phyloP scores from a whole-genome alignment of 306 rosid species.

The Rosa rugosa region DNA sequence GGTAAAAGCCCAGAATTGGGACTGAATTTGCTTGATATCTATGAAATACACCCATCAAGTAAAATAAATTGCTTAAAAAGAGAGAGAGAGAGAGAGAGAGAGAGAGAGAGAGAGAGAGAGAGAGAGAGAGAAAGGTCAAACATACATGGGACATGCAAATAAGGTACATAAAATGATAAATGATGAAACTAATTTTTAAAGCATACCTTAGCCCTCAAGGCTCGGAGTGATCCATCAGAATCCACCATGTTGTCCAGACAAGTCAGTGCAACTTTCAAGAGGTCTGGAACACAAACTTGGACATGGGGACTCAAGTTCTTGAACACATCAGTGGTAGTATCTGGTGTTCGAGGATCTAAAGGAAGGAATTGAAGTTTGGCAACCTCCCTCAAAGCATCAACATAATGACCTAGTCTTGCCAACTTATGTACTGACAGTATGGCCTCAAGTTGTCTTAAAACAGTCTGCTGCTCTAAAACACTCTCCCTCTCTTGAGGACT shows the following conservation, averaged over 20 bases:
- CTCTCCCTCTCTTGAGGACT: slow-evolving; percentile 86
- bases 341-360: slow-evolving; percentile 82
- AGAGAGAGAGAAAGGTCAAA: neutral
- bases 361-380: slow-evolving; percentile 92
- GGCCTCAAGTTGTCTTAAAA: slow-evolving; percentile 92
- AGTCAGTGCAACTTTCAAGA: slow-evolving; percentile 82
- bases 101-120: neutral
- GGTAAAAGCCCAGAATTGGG: neutral
- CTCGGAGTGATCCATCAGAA: slow-evolving; percentile 90
- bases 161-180: neutral
- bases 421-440: slow-evolving; percentile 80
- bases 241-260: slow-evolving; percentile 84
- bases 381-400: slow-evolving; percentile 88
- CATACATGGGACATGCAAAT: neutral
- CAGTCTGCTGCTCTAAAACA: slow-evolving; percentile 81
- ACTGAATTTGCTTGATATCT: neutral
- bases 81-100: no score
- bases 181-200: neutral
- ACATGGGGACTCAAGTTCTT: slow-evolving; percentile 82
- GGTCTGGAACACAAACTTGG: slow-evolving; percentile 91
- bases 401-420: slow-evolving; percentile 67
- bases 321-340: slow-evolving; percentile 57
- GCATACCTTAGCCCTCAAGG: slow-evolving; percentile 88
- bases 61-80: neutral
- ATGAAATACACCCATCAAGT: neutral